Conservation (phyloP, 1,139 yeast species). For the Geotrichum restrictum region DNA sequence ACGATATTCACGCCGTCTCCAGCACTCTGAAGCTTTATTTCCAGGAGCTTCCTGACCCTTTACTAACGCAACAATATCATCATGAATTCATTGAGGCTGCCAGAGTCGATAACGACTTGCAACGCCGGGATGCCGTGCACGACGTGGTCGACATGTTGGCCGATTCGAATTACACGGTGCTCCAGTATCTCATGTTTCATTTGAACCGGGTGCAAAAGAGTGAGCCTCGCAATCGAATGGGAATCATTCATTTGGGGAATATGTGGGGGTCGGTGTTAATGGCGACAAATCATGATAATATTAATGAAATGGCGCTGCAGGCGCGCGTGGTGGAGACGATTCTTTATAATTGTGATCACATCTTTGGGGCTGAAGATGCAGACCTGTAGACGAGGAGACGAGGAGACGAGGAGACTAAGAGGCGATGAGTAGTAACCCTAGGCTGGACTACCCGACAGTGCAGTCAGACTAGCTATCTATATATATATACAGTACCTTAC, state of each 20-base stretch:
- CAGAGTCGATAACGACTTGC: conserved; percentile 55
- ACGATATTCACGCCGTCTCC: conserved; percentile 56
- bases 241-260: conserved; percentile 68
- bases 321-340: conserved; percentile 80
- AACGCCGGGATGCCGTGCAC: conserved; percentile 71
- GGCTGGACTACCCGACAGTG: too few relatives aligned
- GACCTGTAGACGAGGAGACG: too few relatives aligned
- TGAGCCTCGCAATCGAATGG: conserved; percentile 72
- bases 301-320: conserved; percentile 76
- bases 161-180: conserved; percentile 90
- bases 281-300: conserved; percentile 36
- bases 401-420: too few relatives aligned
- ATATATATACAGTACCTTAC: too few relatives aligned
- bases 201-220: conserved; percentile 67
- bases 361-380: conserved; percentile 16
- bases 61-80: conserved; percentile 63
- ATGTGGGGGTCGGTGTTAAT: conserved; percentile 94
- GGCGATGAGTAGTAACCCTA: too few relatives aligned
- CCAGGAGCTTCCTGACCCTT: conserved; percentile 76
- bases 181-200: conserved; percentile 80
- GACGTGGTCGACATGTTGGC: conserved; percentile 85
- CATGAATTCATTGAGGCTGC: conserved; percentile 83
- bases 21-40: conserved; percentile 71
- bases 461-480: too few relatives aligned
- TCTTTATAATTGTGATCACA: conserved; percentile 40